A percentile compares a stretch with the other conserved stretches of the same genome.
Evolutionary conservation across 768 basidiomycete species (phyloP).

Genomic region (Mycena latifolia): DNA sequence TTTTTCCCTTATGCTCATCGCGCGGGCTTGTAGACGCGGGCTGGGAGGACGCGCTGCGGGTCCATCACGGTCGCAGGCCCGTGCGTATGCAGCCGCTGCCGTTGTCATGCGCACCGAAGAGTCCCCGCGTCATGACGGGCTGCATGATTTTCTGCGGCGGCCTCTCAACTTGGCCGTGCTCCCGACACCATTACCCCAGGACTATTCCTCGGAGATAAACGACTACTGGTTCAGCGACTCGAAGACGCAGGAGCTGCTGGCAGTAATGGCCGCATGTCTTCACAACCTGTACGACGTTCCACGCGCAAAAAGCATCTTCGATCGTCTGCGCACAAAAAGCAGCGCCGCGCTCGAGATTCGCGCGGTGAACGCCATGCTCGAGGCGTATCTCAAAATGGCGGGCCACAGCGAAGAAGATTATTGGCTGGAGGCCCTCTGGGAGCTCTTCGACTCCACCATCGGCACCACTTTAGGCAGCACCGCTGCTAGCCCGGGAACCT

Average conservation of each 20-base stretch:
- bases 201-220: slow-evolving; percentile 52
- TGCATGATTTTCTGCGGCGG: slow-evolving; percentile 65
- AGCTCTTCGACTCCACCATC: slow-evolving; percentile 70
- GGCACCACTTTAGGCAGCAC: slow-evolving; percentile 62
- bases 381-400: slow-evolving; percentile 74
- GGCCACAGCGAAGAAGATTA: slow-evolving; percentile 55
- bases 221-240: slow-evolving; percentile 75
- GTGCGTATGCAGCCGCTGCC: slow-evolving; percentile 26
- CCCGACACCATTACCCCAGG: slow-evolving; percentile 74
- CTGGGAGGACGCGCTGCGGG: slow-evolving; percentile 21
- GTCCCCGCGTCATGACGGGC: slow-evolving; percentile 43
- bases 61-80: slow-evolving; percentile 20
- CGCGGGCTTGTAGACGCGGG: slow-evolving; percentile 30
- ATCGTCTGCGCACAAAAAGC: slow-evolving; percentile 60
- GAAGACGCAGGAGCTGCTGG: slow-evolving; percentile 73
- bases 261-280: slow-evolving; percentile 88
- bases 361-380: slow-evolving; percentile 58
- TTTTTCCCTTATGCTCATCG: slow-evolving; percentile 23
- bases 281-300: slow-evolving; percentile 80
- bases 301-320: slow-evolving; percentile 82
- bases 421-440: slow-evolving; percentile 76
- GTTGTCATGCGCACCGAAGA: slow-evolving; percentile 12
- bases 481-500: slow-evolving; percentile 52
- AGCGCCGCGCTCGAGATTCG: slow-evolving; percentile 61
- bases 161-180: slow-evolving; percentile 66